phyloP scores from a whole-genome alignment of 805 yeast species.

The Teunomyces stri region DNA sequence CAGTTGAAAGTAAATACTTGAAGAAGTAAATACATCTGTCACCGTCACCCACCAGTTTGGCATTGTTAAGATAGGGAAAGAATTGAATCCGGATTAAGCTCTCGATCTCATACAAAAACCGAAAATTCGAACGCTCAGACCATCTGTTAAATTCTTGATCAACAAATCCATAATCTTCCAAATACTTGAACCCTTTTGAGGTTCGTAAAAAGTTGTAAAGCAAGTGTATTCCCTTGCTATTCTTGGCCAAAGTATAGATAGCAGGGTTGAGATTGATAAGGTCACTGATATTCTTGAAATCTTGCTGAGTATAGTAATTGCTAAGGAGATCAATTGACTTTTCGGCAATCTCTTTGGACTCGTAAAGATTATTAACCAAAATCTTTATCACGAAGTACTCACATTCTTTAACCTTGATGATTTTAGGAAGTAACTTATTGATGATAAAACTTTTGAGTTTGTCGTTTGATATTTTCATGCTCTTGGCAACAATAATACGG shows the following conservation, averaged over 20 bases:
- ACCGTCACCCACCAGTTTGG: not conserved
- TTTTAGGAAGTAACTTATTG: constrained; percentile 41
- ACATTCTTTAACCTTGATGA: constrained; percentile 35
- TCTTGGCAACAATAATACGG: constrained; percentile 62
- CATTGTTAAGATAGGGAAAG: constrained; percentile 1
- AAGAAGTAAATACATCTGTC: constrained; percentile 53
- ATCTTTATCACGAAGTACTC: constrained; percentile 50
- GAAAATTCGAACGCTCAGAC: constrained; percentile 48
- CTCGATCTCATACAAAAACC: constrained; percentile 42
- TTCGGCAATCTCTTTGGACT: constrained; percentile 34
- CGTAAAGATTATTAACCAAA: constrained; percentile 69
- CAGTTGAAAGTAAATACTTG: constrained; percentile 75
- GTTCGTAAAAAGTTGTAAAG: constrained; percentile 63
- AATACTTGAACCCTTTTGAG: constrained; percentile 65
- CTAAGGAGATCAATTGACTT: constrained; percentile 20
- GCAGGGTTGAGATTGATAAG: constrained; percentile 58
- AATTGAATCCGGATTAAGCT: constrained; percentile 20
- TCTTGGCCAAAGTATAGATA: constrained; percentile 32
- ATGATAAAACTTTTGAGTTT: constrained; percentile 59
- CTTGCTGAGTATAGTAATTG: constrained; percentile 16
- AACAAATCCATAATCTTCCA: constrained; percentile 56
- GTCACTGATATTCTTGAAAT: constrained; percentile 44
- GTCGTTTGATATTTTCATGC: constrained; percentile 54
- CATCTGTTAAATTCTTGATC: constrained; percentile 66
- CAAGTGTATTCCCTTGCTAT: constrained; percentile 40